Evolutionary conservation across 73 alveolate genomes (phyloP), one percentile per base, ranked within the genome.

Genomic region (Paramecium sexaurelia): DNA sequence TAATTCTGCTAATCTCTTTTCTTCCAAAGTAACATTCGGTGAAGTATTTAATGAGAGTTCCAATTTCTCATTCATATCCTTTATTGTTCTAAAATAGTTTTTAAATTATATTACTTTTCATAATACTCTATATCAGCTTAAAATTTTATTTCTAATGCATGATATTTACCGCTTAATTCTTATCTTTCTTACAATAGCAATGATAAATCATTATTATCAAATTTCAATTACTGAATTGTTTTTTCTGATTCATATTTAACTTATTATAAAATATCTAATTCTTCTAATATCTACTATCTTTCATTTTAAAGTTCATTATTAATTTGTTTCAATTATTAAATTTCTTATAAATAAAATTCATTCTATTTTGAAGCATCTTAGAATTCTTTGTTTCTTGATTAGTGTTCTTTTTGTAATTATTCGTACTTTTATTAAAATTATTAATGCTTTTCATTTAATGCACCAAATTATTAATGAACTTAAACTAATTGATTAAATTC

Each of bases 381-480:
- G 24, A 71, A 71, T 15, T 71, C 86, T 33, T 71, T 19, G 35
- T 37, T 71, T 71, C 56, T 71, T 5, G 32, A 71, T 9, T 71
- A 17, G 6, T 37, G 11, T 37, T 71, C 55, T 36, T 35, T 35
- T 10, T 71, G 55, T 0, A 71, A 9, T 9, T n/a, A 0, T 71
- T 71, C 86, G 13, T 71, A 71, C 35, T 71, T 37, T 71, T 71
- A 35, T 40, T 33, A 71, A 35, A 35, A 32, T 71, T 71, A 71
- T 71, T 71, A 36, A 71, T 71, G 86, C 35, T 71, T 71, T 33
- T 71, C 86, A 35, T 29, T 27, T 11, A 71, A 33, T 11, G 57
- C 57, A 3, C 86, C 86, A 71, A 27, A 71, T 71, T 71, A 71
- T 35, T 71, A 71, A 71, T 71, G 86, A 15, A 71, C 56, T 19